Evolutionary conservation across 2,329 filamentous ascomycete species (phyloP).

Genomic region (Cladosporium sp.): DNA sequence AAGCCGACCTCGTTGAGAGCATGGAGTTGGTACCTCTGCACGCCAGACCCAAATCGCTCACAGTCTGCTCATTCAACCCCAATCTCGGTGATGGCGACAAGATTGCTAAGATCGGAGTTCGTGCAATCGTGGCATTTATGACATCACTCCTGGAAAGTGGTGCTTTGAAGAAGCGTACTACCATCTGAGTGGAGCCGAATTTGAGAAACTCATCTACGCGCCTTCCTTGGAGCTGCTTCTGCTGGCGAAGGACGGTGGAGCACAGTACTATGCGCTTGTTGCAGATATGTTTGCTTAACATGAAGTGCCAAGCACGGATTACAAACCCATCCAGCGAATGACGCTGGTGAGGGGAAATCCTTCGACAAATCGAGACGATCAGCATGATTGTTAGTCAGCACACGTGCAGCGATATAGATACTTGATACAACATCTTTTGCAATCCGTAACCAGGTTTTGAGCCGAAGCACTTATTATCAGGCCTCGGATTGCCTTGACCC

Average conservation of each 20-base stretch:
- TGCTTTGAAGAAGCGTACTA: not conserved
- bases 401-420: not conserved
- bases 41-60: not conserved
- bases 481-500: not conserved
- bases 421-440: not conserved
- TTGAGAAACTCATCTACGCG: not conserved
- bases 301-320: not conserved
- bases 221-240: not conserved
- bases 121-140: constrained; percentile 9
- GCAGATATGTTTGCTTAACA: not conserved
- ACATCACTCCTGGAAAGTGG: constrained; percentile 2
- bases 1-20: not conserved
- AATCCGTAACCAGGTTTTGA: not conserved
- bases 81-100: constrained; percentile 12
- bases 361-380: not conserved
- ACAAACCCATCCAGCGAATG: not conserved
- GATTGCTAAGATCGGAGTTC: constrained; percentile 11
- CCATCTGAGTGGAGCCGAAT: not conserved
- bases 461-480: not conserved
- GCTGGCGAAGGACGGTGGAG: not conserved
- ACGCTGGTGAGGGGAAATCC: not conserved
- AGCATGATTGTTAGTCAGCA: not conserved
- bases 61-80: constrained; percentile 18
- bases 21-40: not conserved
- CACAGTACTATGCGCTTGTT: too few species aligned